These are phyloP conservation scores for Allodekkera sacchari DNA, from an alignment of 805 yeast genomes.

Conservation along the genomic window DNA sequence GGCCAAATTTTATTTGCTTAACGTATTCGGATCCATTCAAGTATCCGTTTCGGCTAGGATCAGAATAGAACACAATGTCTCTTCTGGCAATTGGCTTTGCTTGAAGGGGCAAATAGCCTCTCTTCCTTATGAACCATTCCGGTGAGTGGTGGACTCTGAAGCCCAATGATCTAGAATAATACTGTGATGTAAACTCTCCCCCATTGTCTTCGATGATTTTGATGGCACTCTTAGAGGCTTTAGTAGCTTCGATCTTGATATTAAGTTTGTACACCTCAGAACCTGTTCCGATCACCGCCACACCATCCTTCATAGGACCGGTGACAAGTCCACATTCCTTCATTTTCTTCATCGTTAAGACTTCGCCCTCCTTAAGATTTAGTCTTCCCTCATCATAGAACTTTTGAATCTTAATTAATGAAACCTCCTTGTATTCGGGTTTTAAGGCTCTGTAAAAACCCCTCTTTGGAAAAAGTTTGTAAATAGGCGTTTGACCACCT, in stretches of 20 bases:
- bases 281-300: slow-evolving; percentile 70
- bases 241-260: slow-evolving; percentile 71
- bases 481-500: slow-evolving; percentile 97
- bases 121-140: slow-evolving; percentile 52
- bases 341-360: slow-evolving; percentile 70
- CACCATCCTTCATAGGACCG: slow-evolving; percentile 71
- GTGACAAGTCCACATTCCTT: slow-evolving; percentile 63
- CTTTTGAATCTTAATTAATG: slow-evolving; percentile 60
- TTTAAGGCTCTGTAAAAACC: slow-evolving; percentile 72
- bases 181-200: slow-evolving; percentile 66
- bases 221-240: slow-evolving; percentile 72
- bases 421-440: slow-evolving; percentile 46
- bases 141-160: slow-evolving; percentile 75
- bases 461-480: slow-evolving; percentile 74
- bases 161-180: slow-evolving; percentile 52
- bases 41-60: slow-evolving; percentile 69
- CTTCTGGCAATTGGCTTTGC: slow-evolving; percentile 82
- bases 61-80: slow-evolving; percentile 71
- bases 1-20: slow-evolving; percentile 18
- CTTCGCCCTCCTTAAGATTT: slow-evolving; percentile 46
- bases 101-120: slow-evolving; percentile 73
- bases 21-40: slow-evolving; percentile 33
- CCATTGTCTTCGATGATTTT: slow-evolving; percentile 63
- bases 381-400: slow-evolving; percentile 66
- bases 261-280: slow-evolving; percentile 43